A percentile compares a stretch with the other conserved stretches of the same genome.
These are phyloP conservation scores for Astraeus odoratus DNA, from an alignment of 768 basidiomycete genomes.

Conservation along the genomic window DNA sequence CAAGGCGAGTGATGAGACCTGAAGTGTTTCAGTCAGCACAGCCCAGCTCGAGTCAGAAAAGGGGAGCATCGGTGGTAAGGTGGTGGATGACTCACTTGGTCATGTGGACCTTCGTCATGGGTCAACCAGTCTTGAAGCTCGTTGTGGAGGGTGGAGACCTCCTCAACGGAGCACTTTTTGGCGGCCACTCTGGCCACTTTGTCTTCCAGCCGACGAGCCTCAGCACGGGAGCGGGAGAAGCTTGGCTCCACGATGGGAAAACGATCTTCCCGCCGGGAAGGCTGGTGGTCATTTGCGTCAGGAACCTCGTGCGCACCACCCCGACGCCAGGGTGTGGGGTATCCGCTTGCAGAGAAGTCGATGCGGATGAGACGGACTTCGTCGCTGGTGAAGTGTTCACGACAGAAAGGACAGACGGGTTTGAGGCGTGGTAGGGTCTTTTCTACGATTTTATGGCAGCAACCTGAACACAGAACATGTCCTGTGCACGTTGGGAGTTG, in stretches of 20 bases:
- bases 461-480: constrained; percentile 72
- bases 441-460: constrained; percentile 76
- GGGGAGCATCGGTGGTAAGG: not conserved
- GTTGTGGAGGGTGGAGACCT: constrained; percentile 69
- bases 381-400: constrained; percentile 63
- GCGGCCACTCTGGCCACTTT: constrained; percentile 73
- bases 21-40: constrained; percentile 7
- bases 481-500: constrained; percentile 35
- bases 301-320: constrained; percentile 41
- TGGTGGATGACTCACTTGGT: constrained; percentile 46
- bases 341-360: constrained; percentile 65
- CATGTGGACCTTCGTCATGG: constrained; percentile 50
- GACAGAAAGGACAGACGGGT: constrained; percentile 83
- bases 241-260: constrained; percentile 40
- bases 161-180: constrained; percentile 85
- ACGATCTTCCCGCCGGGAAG: constrained; percentile 42
- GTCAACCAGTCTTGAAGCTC: constrained; percentile 74
- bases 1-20: constrained; percentile 65
- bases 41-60: constrained; percentile 5
- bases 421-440: constrained; percentile 64
- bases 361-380: constrained; percentile 71
- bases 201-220: constrained; percentile 66
- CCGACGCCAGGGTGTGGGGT: constrained; percentile 58
- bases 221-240: constrained; percentile 37
- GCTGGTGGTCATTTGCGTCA: constrained; percentile 34